Evolutionary conservation across 139 green algal genomes (phyloP), one percentile per base, ranked within the genome.

Genomic region (Spirogloea muscicola): DNA sequence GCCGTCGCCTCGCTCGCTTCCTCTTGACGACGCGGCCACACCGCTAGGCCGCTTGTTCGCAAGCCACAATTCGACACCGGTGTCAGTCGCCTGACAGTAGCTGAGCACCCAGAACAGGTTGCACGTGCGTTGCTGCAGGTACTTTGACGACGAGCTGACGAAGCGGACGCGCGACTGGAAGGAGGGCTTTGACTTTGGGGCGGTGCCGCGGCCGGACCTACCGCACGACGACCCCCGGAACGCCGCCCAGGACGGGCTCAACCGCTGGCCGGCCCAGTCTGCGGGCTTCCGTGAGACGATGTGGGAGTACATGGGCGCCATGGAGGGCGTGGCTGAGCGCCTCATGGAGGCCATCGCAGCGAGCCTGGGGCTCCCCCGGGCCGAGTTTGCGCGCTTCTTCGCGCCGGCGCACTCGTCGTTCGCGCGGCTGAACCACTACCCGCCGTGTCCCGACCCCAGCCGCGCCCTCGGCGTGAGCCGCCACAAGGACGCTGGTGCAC

Each of bases 401-500:
- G n/a, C n/a, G n/a, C n/a, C n/a, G n/a, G n/a, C n/a, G n/a, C n/a
- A n/a, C n/a, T n/a, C n/a, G n/a, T n/a, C n/a, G n/a, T 48, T 72
- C 3, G 27, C 87, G 68, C 65, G 84, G 3, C 79, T 89, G 29
- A 88, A 88, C 63, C 80, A 82, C 48, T 89, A 88, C 49, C 84
- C 84, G 0, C 5, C 71, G 1, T 68, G 44, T 7, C 69, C 76
- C 2, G 39, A 82, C n/a, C 58, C 80, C 21, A 58, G 13, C 1
- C 34, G 64, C 13, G 40, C 39, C 10, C 46, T 90, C 29, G 86
- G 86, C 0, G 82, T 90, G 18, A 79, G 74, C 13, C 68, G 77
- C 18, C 86, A 90, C 72, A 90, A 83, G 43, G 85, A 89, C 43
- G 85, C 85, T 2, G 85, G 86, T 0, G 87, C 89, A 31, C 58